Percentiles rank a stretch among this genome's conserved stretches.
Evolutionary conservation across 2,329 filamentous ascomycete species (phyloP).

Genomic region (Xylariaceae sp.): DNA sequence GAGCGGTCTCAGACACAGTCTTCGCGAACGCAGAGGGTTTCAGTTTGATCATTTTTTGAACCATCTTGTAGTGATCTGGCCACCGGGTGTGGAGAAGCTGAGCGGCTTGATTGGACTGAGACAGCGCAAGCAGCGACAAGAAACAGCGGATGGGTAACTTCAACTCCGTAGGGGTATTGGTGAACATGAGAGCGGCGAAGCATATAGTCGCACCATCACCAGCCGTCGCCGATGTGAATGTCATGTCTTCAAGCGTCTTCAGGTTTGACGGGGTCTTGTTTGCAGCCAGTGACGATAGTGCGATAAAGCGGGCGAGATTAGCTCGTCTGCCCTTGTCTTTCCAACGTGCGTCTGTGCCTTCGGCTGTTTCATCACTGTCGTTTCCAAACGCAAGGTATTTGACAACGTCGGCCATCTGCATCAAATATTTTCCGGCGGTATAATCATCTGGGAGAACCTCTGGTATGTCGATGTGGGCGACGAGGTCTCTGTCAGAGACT

Average conservation of each 20-base stretch:
- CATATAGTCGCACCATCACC: not conserved
- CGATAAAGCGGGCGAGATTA: not conserved
- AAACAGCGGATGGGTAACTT: slow-evolving; percentile 1
- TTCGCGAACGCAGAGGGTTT: slow-evolving; percentile 1
- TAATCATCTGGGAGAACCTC: not conserved
- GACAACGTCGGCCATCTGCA: not conserved
- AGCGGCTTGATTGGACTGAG: slow-evolving; percentile 3
- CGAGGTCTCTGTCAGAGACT: not conserved
- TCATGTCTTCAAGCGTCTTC: not conserved
- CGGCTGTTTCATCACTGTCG: not conserved
- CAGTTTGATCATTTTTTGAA: slow-evolving; percentile 2
- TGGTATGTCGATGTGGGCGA: not conserved
- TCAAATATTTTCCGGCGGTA: not conserved
- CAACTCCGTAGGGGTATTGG: not conserved
- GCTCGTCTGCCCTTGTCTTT: not conserved
- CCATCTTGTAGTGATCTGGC: slow-evolving; percentile 1
- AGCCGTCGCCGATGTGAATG: not conserved
- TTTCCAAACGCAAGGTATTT: not conserved
- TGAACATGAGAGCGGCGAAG: not conserved
- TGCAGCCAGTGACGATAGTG: not conserved
- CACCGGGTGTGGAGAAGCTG: slow-evolving; percentile 3
- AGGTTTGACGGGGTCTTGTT: not conserved
- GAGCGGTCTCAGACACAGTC: not conserved
- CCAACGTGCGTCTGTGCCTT: not conserved
- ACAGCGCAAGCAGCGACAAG: slow-evolving; percentile 1